Conservation (phyloP, 768 basidiomycete species). For the Termitomyces bulborhizus region DNA sequence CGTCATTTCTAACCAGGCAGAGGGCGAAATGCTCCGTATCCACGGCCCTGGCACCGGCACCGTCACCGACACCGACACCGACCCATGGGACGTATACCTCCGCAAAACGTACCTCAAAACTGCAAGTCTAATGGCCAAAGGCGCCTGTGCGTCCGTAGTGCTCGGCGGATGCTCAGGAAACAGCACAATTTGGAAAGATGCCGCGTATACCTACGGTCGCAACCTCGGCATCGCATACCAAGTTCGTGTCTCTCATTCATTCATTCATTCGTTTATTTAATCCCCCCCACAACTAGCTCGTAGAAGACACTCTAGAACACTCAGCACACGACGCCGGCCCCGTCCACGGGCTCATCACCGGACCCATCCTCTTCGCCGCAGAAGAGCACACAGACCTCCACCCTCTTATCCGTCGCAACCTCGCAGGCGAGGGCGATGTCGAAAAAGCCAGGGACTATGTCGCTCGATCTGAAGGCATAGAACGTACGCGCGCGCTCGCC, state of each 20-base stretch:
- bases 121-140: constrained; percentile 87
- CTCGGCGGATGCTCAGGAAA: constrained; percentile 67
- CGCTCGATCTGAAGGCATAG: constrained; percentile 63
- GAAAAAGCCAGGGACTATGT: constrained; percentile 59
- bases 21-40: constrained; percentile 88
- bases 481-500: constrained; percentile 76
- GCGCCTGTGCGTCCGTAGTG: constrained; percentile 77
- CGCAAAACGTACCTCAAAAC: constrained; percentile 71
- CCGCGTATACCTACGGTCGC: constrained; percentile 86
- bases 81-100: constrained; percentile 73
- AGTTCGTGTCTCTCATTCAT: neutral
- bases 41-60: constrained; percentile 42
- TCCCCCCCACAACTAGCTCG: constrained; percentile 45
- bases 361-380: constrained; percentile 80
- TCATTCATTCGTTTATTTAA: neutral
- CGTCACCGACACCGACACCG: constrained; percentile 41
- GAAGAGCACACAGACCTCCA: constrained; percentile 77
- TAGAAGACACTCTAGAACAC: constrained; percentile 80
- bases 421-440: constrained; percentile 71
- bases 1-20: constrained; percentile 93
- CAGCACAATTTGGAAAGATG: constrained; percentile 77
- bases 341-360: constrained; percentile 45
- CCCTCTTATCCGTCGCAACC: constrained; percentile 74
- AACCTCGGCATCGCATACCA: constrained; percentile 82
- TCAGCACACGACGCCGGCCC: constrained; percentile 36